Conservation (phyloP, 1,284 basidiomycete species). For the Schizophyllum commune region DNA sequence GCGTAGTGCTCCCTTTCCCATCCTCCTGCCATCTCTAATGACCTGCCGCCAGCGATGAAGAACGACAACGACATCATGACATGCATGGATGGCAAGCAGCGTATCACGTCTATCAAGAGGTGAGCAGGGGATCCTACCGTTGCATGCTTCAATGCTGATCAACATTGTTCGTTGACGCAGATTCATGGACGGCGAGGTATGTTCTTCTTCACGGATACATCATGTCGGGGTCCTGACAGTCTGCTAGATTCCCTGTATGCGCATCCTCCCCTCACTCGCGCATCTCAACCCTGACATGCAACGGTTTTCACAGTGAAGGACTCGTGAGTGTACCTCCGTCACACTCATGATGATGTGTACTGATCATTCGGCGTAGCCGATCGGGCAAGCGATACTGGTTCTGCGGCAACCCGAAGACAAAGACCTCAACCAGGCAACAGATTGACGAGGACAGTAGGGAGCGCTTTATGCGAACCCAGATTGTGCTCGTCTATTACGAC, state of each 20-base stretch:
- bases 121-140: constrained; percentile 19
- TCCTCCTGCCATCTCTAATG: neutral
- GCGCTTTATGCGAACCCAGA: constrained; percentile 56
- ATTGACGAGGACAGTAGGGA: neutral
- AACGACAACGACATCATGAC: constrained; percentile 57
- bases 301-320: constrained; percentile 37
- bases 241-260: neutral
- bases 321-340: constrained; percentile 29
- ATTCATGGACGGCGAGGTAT: neutral
- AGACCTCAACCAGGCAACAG: neutral
- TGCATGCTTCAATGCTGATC: neutral
- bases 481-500: constrained; percentile 67
- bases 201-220: neutral
- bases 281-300: no score
- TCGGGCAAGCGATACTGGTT: neutral
- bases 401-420: neutral
- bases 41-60: constrained; percentile 35
- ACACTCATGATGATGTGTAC: neutral
- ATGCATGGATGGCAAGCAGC: constrained; percentile 74
- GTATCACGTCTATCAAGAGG: constrained; percentile 66
- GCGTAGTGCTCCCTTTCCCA: constrained; percentile 10
- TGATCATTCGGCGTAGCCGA: neutral
- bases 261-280: neutral
- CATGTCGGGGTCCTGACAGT: neutral
- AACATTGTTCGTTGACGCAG: neutral